Evolutionary conservation across 441 rosid species (phyloP).

Genomic region (Arabidopsis hybrid): DNA sequence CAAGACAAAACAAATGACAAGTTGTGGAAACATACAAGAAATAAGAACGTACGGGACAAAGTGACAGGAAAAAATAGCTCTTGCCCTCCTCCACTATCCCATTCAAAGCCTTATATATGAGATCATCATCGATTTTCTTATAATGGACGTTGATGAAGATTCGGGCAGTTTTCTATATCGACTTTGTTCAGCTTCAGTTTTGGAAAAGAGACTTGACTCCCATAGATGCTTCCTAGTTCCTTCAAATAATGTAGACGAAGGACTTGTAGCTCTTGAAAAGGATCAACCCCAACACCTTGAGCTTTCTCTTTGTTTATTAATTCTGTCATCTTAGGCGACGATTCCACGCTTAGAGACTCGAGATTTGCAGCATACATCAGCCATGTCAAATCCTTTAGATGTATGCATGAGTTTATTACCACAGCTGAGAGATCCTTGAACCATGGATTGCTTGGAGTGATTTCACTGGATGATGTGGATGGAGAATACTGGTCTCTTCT

Average conservation of each 20-base stretch:
- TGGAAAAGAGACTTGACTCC: conserved; percentile 4
- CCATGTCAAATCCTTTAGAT: conserved; percentile 37
- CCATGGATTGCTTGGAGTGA: neutral
- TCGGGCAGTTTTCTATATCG: neutral
- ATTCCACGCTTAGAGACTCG: neutral
- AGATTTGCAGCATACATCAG: conserved; percentile 28
- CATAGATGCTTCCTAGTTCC: conserved; percentile 8
- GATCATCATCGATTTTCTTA: neutral
- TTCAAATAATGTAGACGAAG: neutral
- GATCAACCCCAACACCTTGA: neutral
- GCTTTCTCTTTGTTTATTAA: conserved; percentile 12
- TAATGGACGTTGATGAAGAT: neutral
- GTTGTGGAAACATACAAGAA: neutral
- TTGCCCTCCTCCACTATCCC: neutral
- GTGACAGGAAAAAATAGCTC: neutral
- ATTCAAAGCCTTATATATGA: neutral
- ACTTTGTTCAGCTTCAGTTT: conserved; percentile 8
- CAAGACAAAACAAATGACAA: neutral
- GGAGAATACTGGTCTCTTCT: neutral
- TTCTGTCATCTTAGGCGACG: conserved; percentile 11
- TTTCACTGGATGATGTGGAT: conserved; percentile 2
- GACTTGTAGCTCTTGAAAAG: conserved; percentile 37
- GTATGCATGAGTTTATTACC: neutral
- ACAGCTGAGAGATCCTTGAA: neutral
- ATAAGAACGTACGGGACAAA: neutral